phyloP scores from a whole-genome alignment of 805 yeast genomes.

The Suhomyces xylopsoci region DNA sequence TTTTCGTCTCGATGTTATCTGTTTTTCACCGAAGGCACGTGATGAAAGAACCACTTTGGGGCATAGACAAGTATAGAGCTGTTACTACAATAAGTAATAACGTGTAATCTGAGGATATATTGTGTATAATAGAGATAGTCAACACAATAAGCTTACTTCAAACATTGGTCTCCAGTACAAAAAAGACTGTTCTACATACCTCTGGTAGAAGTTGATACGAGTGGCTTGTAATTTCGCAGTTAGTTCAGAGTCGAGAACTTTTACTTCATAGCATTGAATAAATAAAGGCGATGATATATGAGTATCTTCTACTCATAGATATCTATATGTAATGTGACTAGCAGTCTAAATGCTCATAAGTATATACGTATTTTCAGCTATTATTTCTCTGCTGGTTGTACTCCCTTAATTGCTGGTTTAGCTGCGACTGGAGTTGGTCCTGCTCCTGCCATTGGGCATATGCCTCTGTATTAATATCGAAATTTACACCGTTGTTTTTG shows the following conservation, averaged over 20 bases:
- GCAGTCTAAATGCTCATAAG: too few species aligned
- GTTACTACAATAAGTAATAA: too few species aligned
- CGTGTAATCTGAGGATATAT: too few species aligned
- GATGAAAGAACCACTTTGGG: neutral
- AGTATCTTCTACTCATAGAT: neutral
- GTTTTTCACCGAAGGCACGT: neutral
- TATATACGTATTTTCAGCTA: neutral
- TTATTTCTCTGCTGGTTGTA: constrained; percentile 3
- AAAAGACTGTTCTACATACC: too few species aligned
- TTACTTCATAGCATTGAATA: too few species aligned
- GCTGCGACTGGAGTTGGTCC: constrained; percentile 43
- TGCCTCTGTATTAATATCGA: constrained; percentile 42
- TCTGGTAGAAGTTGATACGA: too few species aligned
- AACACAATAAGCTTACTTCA: too few species aligned
- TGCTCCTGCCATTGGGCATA: constrained; percentile 40
- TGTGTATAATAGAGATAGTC: too few species aligned
- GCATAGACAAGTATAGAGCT: neutral
- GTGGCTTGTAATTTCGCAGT: too few species aligned
- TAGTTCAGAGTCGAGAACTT: too few species aligned
- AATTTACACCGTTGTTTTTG: constrained; percentile 49
- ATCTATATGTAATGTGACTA: neutral
- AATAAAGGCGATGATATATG: too few species aligned
- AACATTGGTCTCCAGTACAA: too few species aligned
- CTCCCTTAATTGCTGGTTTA: constrained; percentile 38
- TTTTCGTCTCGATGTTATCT: neutral